phyloP scores from a whole-genome alignment of 257 asterid species.

The Prunella vulgaris region DNA sequence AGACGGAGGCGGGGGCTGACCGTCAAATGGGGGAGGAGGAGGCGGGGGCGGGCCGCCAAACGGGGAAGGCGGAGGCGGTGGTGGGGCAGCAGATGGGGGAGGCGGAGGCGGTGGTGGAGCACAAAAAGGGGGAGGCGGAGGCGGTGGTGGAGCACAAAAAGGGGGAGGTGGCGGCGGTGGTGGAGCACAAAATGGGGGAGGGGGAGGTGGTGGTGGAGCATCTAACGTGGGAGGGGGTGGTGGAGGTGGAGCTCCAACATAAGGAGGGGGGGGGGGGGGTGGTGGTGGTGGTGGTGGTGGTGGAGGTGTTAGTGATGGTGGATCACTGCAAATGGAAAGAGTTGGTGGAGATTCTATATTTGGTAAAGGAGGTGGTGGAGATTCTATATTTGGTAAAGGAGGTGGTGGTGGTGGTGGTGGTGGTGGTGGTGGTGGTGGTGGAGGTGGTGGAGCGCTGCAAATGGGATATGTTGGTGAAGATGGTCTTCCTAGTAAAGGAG shows the following conservation, averaged over 20 bases:
- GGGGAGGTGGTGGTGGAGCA: slow-evolving; percentile 33
- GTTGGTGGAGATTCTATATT: background rate
- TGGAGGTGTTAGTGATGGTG: slow-evolving; percentile 16
- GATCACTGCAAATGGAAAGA: background rate
- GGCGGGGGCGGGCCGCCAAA: slow-evolving; percentile 16
- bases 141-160: slow-evolving; percentile 29
- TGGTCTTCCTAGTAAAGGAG: slow-evolving; percentile 3
- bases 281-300: background rate
- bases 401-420: too few relatives aligned
- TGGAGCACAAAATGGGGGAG: slow-evolving; percentile 27
- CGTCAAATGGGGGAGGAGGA: background rate
- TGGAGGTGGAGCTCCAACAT: background rate
- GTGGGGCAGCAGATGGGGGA: slow-evolving; percentile 7
- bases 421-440: too few relatives aligned
- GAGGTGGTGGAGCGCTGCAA: background rate
- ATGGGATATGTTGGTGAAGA: slow-evolving; percentile 14
- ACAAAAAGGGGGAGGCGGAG: background rate
- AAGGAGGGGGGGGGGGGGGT: background rate
- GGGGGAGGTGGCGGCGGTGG: slow-evolving; percentile 39
- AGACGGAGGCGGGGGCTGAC: background rate
- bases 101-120: slow-evolving; percentile 20
- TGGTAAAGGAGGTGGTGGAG: background rate
- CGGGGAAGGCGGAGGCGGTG: slow-evolving; percentile 19
- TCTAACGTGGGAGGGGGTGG: slow-evolving; percentile 7
- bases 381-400: background rate